Conservation (phyloP, 192 early-diverging fungal species). For the Coemansia sp. region DNA sequence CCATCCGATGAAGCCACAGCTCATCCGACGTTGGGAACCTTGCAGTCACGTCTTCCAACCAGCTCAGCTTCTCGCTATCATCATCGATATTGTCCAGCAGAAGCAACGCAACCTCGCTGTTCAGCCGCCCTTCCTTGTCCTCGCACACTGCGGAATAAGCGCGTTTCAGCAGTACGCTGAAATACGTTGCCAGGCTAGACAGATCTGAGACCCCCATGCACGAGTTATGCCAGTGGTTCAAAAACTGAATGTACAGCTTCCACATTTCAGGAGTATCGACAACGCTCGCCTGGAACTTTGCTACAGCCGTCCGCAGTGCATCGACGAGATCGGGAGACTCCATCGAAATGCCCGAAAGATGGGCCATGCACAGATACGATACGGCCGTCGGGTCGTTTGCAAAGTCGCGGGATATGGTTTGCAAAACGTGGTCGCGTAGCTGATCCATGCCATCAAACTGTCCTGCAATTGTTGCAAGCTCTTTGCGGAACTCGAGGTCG, state of each 20-base stretch:
- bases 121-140: slow-evolving; percentile 41
- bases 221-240: slow-evolving; percentile 46
- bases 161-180: slow-evolving; percentile 55
- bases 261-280: slow-evolving; percentile 57
- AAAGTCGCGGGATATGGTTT: slow-evolving; percentile 38
- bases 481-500: slow-evolving; percentile 71
- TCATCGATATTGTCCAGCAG: slow-evolving; percentile 16
- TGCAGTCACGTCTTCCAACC: slow-evolving; percentile 27
- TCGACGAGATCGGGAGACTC: slow-evolving; percentile 61
- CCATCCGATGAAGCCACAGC: slow-evolving; percentile 34
- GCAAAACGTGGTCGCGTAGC: slow-evolving; percentile 14
- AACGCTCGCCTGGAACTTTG: slow-evolving; percentile 51
- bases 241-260: slow-evolving; percentile 63
- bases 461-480: slow-evolving; percentile 65
- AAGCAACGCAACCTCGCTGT: slow-evolving; percentile 56
- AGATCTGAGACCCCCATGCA: slow-evolving; percentile 1
- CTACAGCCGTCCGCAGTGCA: slow-evolving; percentile 44
- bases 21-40: slow-evolving; percentile 27
- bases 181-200: slow-evolving; percentile 23
- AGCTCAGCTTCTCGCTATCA: neutral
- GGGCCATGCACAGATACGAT: slow-evolving; percentile 60
- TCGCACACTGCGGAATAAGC: slow-evolving; percentile 58
- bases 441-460: slow-evolving; percentile 55
- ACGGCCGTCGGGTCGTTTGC: slow-evolving; percentile 26
- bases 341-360: slow-evolving; percentile 58